These are phyloP conservation scores for Eucalyptus marginata DNA, from an alignment of 345 rosid species.

Conservation along the genomic window DNA sequence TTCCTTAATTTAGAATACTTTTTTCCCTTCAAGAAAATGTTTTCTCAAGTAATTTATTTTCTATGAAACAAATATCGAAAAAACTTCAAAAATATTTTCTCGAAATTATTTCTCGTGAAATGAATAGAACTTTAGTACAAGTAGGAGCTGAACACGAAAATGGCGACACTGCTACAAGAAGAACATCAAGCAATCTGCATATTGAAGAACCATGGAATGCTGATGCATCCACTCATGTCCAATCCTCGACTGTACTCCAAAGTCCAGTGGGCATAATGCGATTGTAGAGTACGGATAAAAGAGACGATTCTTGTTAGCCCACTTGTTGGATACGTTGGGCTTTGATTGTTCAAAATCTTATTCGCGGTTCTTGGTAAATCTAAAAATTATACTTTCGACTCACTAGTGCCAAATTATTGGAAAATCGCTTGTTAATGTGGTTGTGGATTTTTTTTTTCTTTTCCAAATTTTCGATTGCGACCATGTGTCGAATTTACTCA, in stretches of 20 bases:
- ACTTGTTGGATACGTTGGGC: neutral
- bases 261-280: neutral
- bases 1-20: fast-evolving
- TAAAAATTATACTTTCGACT: neutral
- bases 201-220: neutral
- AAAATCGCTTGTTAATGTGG: neutral
- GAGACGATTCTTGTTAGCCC: neutral
- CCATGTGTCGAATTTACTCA: neutral
- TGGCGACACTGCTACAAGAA: neutral
- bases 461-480: neutral
- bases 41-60: no score
- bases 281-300: neutral
- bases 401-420: neutral
- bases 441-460: neutral
- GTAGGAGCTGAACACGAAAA: neutral
- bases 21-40: no score
- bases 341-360: neutral
- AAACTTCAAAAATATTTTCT: fast-evolving
- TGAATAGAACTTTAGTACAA: fast-evolving
- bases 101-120: fast-evolving
- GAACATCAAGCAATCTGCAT: neutral
- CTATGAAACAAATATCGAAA: fast-evolving
- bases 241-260: neutral
- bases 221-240: neutral
- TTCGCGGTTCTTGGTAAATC: neutral